Evolutionary conservation across 129 eudicot species (phyloP).

Genomic region (Centella asiatica): DNA sequence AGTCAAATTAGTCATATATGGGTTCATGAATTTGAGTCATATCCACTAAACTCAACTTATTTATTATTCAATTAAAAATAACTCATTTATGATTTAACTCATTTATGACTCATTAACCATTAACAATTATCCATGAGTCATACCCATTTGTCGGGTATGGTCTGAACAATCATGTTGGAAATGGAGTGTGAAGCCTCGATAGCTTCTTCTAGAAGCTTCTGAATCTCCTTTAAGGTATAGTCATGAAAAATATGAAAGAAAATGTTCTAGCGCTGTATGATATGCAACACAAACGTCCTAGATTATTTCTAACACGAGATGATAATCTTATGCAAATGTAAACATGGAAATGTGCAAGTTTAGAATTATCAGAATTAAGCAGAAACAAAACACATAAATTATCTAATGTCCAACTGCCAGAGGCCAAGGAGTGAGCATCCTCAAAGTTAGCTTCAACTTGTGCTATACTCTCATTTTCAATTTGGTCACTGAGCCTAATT

Average conservation of each 20-base stretch:
- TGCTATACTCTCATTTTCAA: no score
- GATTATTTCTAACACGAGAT: not conserved
- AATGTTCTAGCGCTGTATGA: no score
- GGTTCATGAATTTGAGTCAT: no score
- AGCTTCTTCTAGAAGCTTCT: constrained; percentile 56
- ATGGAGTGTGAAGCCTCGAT: constrained; percentile 74
- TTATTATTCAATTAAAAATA: no score
- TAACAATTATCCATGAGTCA: no score
- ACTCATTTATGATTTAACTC: no score
- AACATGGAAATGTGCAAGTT: not conserved
- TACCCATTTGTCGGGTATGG: constrained; percentile 73
- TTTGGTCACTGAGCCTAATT: no score
- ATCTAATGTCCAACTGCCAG: constrained; percentile 65
- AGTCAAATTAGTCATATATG: no score
- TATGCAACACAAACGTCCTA: not conserved
- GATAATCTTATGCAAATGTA: no score
- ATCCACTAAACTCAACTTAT: no score
- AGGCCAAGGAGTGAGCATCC: constrained; percentile 76
- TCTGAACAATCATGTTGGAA: constrained; percentile 67
- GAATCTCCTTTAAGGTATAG: constrained; percentile 55
- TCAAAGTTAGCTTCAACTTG: constrained; percentile 57
- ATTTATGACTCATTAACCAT: no score
- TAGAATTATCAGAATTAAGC: not conserved
- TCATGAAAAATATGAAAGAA: no score
- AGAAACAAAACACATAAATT: constrained; percentile 26